Percentiles rank a stretch among this genome's conserved stretches.
Conservation (phyloP, 768 basidiomycete species). For the Infundibulicybe gibba region DNA sequence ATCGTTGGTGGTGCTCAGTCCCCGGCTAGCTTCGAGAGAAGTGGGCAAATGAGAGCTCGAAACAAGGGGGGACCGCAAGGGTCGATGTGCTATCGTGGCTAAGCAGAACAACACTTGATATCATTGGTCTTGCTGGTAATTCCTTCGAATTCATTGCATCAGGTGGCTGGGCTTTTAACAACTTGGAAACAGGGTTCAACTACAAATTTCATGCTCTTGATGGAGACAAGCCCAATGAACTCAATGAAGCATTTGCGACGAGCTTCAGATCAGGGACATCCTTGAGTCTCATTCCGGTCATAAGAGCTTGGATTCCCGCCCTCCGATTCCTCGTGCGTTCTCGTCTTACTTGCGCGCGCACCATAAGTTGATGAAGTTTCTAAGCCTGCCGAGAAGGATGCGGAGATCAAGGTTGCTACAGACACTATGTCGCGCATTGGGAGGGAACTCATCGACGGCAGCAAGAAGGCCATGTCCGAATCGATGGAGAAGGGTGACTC, state of each 20-base stretch:
- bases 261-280: conserved; percentile 42
- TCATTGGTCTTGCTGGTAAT: conserved; percentile 50
- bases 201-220: conserved; percentile 29
- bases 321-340: conserved; percentile 34
- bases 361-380: neutral
- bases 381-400: conserved; percentile 29
- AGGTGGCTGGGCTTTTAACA: neutral
- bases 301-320: conserved; percentile 30
- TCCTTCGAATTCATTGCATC: neutral
- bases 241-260: conserved; percentile 47
- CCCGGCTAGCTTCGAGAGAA: conserved; percentile 30
- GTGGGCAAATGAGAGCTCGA: conserved; percentile 18
- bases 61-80: conserved; percentile 10
- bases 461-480: conserved; percentile 35
- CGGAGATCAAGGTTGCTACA: conserved; percentile 23
- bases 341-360: neutral
- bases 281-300: conserved; percentile 26
- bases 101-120: conserved; percentile 41
- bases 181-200: conserved; percentile 16
- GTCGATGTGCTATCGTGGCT: conserved; percentile 51
- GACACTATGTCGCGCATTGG: conserved; percentile 49
- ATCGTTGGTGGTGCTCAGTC: too few relatives aligned
- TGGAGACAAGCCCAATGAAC: conserved; percentile 37
- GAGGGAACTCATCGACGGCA: conserved; percentile 40
- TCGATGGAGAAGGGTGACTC: conserved; percentile 15